Percentiles rank a stretch among this genome's conserved stretches.
Conservation (phyloP, 2,329 filamentous ascomycete genomes). For the Neofusicoccum ribis region DNA sequence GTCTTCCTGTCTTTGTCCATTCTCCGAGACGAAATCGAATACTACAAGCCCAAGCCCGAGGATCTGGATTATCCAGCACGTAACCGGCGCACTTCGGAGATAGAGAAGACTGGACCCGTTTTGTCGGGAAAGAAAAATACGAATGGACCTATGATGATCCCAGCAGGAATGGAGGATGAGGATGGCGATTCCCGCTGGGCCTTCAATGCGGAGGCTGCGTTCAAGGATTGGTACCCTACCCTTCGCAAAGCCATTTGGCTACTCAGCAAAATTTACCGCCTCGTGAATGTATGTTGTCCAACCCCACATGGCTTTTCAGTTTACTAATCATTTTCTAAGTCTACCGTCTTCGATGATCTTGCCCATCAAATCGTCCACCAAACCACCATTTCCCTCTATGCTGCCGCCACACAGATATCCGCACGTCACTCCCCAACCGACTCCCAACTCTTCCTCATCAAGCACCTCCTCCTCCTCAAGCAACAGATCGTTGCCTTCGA, state of each 20-base stretch:
- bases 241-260: conserved; percentile 68
- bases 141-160: conserved; percentile 33
- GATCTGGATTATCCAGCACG: conserved; percentile 65
- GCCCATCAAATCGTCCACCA: conserved; percentile 85
- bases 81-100: conserved; percentile 46
- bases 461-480: conserved; percentile 91
- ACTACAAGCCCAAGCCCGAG: conserved; percentile 64
- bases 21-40: conserved; percentile 66
- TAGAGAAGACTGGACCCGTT: conserved; percentile 43
- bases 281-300: conserved; percentile 59
- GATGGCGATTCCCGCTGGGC: conserved; percentile 52
- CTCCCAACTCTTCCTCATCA: conserved; percentile 87
- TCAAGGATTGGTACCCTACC: conserved; percentile 66
- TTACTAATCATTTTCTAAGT: conserved; percentile 42
- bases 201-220: conserved; percentile 58
- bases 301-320: conserved; percentile 16
- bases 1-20: conserved; percentile 65
- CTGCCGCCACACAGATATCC: conserved; percentile 71
- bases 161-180: conserved; percentile 49
- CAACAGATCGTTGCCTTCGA: conserved; percentile 95
- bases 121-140: conserved; percentile 57
- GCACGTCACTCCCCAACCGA: conserved; percentile 67
- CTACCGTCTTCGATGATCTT: conserved; percentile 69
- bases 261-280: conserved; percentile 67
- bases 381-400: conserved; percentile 79